Base-by-base conservation (phyloP, 768 basidiomycete genomes). In the Paxillus involutus region DNA sequence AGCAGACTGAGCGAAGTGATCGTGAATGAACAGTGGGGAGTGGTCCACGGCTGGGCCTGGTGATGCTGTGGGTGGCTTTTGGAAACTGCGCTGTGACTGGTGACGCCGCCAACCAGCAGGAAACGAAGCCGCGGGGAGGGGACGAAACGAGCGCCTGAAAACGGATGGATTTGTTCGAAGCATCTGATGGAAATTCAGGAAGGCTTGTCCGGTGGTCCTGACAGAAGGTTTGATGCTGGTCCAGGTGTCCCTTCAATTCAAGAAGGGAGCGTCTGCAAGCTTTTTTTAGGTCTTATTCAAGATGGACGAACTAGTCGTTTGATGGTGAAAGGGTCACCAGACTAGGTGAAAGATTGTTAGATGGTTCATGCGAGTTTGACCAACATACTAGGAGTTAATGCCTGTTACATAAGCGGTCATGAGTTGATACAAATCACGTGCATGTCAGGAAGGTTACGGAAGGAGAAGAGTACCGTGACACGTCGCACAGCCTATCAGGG, bases 1-100 rank as follows among this genome's bases (percentile, higher is more conserved):
- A 1, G 75, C 64, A 32, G 74, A 67, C 16, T 58, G 55, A 1
- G 69, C 63, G 30, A 73, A 73, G 52, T 72, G 71, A 17, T 76
- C 68, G n/a, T 67, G 65, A 44, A 65, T 55, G 56, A 64, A 60
- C 30, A 51, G n/a, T 21, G 46, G 30, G 55, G 64, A 17, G 30
- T 29, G 3, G 17, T 53, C n/a, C 12, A 32, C 51, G 40, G 29
- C 12, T 45, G 54, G 57, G 10, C 55, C 53, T 41, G 52, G 37
- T 21, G 32, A 43, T 30, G 44, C 21, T 30, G 56, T 29, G 43
- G 52, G 8, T 36, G 47, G 47, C 30, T 53, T 35, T 39, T 46
- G 58, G 36, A 14, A 44, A 3, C 48, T 40, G 26, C 54, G 55
- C 24, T 65, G 61, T 7, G 70, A 61, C 50, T 52, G 57, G 51